Base-by-base conservation (phyloP, 176 grass and related monocot species). In the Lolium perenne region DNA sequence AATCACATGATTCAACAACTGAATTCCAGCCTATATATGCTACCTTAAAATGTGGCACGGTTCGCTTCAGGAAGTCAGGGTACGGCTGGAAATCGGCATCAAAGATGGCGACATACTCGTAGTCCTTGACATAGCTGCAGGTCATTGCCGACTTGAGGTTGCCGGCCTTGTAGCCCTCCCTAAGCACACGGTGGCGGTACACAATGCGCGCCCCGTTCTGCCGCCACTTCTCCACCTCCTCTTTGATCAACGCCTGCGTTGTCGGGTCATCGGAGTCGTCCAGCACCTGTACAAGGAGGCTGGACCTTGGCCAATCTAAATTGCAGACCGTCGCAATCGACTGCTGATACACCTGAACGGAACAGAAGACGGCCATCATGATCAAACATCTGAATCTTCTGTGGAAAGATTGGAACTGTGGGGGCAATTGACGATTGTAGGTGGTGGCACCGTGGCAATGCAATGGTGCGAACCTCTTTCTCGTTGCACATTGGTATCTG, bases 401-500 rank as follows among this genome's bases (percentile, higher is more conserved):
- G 7, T 6, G 41, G 9, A 40, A 73, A 72, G 43, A 5, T 1
- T 61, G 41, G 4, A 41, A 10, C 35, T 76, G 56, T 22, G 12
- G 46, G 66, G 10, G 20, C 47, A 74, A 74, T 73, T 54, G 56
- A 7, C 38, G 58, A 56, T 79, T 63, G 66, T 26, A 55, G 38
- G 56, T 72, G 56, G 16, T 22, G 46, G 62, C 54, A 38, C 11
- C 46, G 16, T 22, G 46, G 62, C 54, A 38, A 21, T 7, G 87
- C 63, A 59, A 32, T 7, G 82, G 15, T 62, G 56, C 54, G 50
- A 20, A 97, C 95, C 93, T 98, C 96, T 79, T 83, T 91, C 92
- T 98, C 93, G 65, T 98, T 98, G 90, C 96, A 98, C 96, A 98
- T 95, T 58, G 96, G 96, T 58, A 98, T 95, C 71, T 98, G 96